Conservation (phyloP, 2,329 filamentous ascomycete genomes). For the Colletotrichum tropicale region DNA sequence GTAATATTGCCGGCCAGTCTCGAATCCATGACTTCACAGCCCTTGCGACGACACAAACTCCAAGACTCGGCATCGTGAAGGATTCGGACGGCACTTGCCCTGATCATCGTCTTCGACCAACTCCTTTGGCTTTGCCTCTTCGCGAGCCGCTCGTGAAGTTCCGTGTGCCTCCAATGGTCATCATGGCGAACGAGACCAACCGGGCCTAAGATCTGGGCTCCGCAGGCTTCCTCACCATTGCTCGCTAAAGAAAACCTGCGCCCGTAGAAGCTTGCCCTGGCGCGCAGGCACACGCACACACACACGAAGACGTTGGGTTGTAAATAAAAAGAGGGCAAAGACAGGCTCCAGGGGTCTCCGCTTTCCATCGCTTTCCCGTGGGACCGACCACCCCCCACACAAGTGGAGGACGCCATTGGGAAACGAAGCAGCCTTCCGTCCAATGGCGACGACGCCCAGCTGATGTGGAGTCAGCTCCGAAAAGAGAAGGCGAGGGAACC, state of each 20-base stretch:
- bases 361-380: not conserved
- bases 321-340: not conserved
- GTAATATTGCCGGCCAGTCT: not conserved
- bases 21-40: not conserved
- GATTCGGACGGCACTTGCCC: not conserved
- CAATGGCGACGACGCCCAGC: not conserved
- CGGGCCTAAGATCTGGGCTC: constrained; percentile 12
- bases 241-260: not conserved
- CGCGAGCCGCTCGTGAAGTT: not conserved
- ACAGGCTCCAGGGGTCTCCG: not conserved
- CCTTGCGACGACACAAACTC: not conserved
- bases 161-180: not conserved
- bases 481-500: not conserved
- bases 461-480: not conserved
- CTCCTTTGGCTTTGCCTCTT: not conserved
- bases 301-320: not conserved
- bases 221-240: not conserved
- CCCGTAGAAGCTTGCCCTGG: not conserved
- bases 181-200: not conserved
- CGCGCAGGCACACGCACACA: not conserved
- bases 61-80: not conserved
- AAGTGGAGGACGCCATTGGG: not conserved
- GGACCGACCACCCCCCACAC: not conserved
- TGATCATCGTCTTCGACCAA: not conserved
- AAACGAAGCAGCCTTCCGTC: not conserved